phyloP scores from a whole-genome alignment of 2,329 filamentous ascomycete genomes.

The Magnaporthales sp. region DNA sequence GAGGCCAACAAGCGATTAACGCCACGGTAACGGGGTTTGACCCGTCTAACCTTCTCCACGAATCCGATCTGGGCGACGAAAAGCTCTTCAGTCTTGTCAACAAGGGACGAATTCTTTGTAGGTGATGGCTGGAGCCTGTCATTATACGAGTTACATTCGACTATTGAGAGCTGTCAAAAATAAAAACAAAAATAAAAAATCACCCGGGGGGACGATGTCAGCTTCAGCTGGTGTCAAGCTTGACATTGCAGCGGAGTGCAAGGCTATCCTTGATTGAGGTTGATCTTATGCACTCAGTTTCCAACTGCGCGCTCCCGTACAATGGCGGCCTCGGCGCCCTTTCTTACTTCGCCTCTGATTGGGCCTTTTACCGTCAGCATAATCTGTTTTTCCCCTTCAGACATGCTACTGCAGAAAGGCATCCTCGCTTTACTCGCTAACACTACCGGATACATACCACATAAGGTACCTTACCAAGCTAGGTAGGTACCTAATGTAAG shows the following conservation, averaged over 20 bases:
- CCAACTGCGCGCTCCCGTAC: background rate
- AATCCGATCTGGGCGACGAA: background rate
- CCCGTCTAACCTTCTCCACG: background rate
- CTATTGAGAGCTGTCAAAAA: background rate
- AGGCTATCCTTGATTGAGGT: background rate
- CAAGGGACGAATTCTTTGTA: background rate
- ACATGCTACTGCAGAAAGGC: background rate
- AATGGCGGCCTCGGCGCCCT: background rate
- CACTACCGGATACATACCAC: background rate
- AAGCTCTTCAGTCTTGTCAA: background rate
- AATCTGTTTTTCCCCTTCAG: background rate
- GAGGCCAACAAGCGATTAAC: background rate
- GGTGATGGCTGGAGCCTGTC: background rate
- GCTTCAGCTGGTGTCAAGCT: background rate
- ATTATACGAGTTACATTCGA: background rate
- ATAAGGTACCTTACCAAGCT: background rate
- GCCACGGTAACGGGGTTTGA: background rate
- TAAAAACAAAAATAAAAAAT: no score
- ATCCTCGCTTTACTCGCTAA: background rate
- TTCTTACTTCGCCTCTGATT: background rate
- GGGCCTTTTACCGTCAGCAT: background rate
- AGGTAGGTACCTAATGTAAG: constrained; percentile 1
- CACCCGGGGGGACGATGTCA: background rate
- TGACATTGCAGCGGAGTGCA: background rate
- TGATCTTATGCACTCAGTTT: background rate